Base-by-base conservation (phyloP, 768 basidiomycete genomes). In the Rhodotorula graminis region DNA sequence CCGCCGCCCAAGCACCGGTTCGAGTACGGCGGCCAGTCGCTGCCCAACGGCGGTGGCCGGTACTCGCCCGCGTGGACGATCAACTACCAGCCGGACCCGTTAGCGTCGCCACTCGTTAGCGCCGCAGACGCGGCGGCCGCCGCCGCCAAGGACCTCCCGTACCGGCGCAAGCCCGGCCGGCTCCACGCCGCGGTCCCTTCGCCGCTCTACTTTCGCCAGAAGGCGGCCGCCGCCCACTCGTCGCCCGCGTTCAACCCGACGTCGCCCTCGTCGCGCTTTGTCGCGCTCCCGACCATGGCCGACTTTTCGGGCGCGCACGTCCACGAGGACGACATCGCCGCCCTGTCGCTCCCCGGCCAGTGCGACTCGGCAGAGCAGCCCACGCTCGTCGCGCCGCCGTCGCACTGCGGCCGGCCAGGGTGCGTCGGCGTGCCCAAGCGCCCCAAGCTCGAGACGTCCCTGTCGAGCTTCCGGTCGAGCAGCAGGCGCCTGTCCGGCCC, bases 161-260 rank as follows among this genome's bases (percentile, higher is more conserved):
- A 71, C 60, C 69, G 73, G 2, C 69, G 73, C 31, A 67, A 58
- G 42, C 19, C 64, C 23, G 65, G 59, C 42, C 46, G 47, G 6
- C 67, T 69, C 2, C 63, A 65, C 7, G 59, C 70, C 18, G 67
- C 65, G 33, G 59, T 74, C 37, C 73, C 73, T 8, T 70, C 73
- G 12, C 73, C 73, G 1, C 67, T 74, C 53, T 74, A 74, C 67
- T 74, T 74, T 49, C 69, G 73, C 14, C 73, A 74, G 31, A 70
- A 67, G 23, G 73, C 73, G 16, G 69, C 73, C 4, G 65, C 65
- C 15, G 65, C 63, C 27, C 66, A 71, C 49, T 59, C 66, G 33
- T 74, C 73, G 1, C 69, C 73, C 2, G 63, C 69, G 21, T 60
- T 68, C 29, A 27, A 57, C 29, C 66, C 69, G 5, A 19, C 52